Evolutionary conservation across 202 grass and related monocot genomes (phyloP).

Genomic region (Eragrostis tef): DNA sequence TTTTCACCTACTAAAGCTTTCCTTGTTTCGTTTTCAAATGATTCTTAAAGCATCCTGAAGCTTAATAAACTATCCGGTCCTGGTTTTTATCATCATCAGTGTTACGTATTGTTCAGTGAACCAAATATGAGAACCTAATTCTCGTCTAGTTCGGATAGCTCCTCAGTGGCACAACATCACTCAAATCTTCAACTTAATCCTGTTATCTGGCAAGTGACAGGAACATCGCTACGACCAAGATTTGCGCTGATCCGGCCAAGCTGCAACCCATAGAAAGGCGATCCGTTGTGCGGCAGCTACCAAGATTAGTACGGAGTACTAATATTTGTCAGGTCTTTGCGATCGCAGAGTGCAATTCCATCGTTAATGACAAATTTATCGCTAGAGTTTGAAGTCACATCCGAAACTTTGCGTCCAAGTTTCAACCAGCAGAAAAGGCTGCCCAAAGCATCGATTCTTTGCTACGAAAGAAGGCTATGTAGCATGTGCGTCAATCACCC

Average conservation of each 20-base stretch:
- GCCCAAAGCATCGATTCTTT: constrained; percentile 31
- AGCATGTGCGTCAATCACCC: constrained; percentile 35
- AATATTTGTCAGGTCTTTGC: background rate
- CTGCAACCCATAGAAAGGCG: constrained; percentile 29
- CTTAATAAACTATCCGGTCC: constrained; percentile 46
- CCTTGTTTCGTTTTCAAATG: constrained; percentile 31
- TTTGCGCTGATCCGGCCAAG: constrained; percentile 36
- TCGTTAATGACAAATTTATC: constrained; percentile 8
- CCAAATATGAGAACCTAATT: constrained; percentile 49
- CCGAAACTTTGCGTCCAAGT: constrained; percentile 28
- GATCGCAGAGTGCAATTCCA: background rate
- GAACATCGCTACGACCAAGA: constrained; percentile 23
- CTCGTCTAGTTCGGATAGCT: constrained; percentile 44
- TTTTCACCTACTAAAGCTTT: constrained; percentile 56
- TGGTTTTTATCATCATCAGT: constrained; percentile 27
- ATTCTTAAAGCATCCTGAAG: constrained; percentile 46
- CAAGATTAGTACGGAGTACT: background rate
- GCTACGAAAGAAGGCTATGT: constrained; percentile 28
- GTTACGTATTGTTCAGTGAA: constrained; percentile 30
- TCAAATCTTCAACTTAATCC: constrained; percentile 22
- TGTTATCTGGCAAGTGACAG: constrained; percentile 27
- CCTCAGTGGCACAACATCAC: constrained; percentile 9
- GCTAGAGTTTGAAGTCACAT: constrained; percentile 21
- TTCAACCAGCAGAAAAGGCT: constrained; percentile 29
- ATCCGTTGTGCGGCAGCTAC: background rate